These are phyloP conservation scores for Cylindrodendrum hubeiense DNA, from an alignment of 2,329 filamentous ascomycete genomes.

Conservation along the genomic window DNA sequence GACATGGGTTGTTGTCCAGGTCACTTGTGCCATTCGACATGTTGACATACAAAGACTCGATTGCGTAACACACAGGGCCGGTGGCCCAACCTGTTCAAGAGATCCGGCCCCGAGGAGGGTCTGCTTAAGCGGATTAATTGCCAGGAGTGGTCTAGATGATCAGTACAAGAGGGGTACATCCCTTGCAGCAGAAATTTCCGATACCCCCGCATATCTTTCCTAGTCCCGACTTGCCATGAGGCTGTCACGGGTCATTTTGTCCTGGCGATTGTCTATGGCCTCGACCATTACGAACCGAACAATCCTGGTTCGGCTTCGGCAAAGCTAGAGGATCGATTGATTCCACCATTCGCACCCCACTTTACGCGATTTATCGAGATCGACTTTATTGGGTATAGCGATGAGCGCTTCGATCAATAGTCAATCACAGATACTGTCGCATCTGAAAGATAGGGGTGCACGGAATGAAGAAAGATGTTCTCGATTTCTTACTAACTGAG, in stretches of 20 bases:
- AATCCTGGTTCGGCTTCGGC: background rate
- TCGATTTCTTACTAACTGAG: no score
- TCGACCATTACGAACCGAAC: background rate
- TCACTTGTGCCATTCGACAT: background rate
- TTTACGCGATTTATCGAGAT: background rate
- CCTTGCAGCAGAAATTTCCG: no score
- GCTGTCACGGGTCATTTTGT: background rate
- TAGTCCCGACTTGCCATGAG: background rate
- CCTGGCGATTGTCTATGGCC: background rate
- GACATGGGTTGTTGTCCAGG: background rate
- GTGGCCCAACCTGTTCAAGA: background rate
- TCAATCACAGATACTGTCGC: no score
- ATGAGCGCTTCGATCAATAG: no score
- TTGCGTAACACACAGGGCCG: background rate
- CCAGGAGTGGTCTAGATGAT: background rate
- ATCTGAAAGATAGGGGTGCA: no score
- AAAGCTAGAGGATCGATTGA: background rate
- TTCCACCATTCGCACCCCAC: slow-evolving; percentile 6
- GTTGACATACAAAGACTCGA: background rate
- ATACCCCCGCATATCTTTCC: background rate
- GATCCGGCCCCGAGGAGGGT: background rate
- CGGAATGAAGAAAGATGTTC: no score
- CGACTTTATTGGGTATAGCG: background rate
- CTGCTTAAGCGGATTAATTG: background rate
- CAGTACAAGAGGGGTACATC: background rate